These are phyloP conservation scores for Aspergillus spinulosporus DNA, from an alignment of 2,329 filamentous ascomycete genomes.

Conservation along the genomic window DNA sequence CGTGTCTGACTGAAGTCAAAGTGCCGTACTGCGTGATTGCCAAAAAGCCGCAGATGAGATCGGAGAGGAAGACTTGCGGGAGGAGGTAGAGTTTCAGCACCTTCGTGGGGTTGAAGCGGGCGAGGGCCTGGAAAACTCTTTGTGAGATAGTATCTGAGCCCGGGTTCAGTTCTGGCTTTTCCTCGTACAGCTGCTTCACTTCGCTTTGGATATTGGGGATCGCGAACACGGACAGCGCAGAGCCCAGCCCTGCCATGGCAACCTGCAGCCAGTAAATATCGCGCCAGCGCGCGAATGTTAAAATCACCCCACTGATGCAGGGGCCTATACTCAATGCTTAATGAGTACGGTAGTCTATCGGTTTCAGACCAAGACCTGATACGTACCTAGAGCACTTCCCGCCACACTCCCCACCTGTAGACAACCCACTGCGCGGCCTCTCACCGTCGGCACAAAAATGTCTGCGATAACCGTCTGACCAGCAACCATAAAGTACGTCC, in stretches of 20 bases:
- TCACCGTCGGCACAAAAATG: slow-evolving; percentile 64
- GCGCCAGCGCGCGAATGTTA: not conserved
- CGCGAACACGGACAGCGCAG: not conserved
- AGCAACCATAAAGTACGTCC: slow-evolving; percentile 72
- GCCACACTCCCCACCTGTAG: slow-evolving; percentile 70
- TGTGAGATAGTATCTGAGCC: no score
- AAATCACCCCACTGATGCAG: slow-evolving; percentile 24
- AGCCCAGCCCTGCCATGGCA: not conserved
- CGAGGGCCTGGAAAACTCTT: not conserved
- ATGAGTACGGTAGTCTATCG: slow-evolving; percentile 43
- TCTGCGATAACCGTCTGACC: slow-evolving; percentile 70
- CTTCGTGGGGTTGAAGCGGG: not conserved
- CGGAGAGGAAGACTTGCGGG: not conserved
- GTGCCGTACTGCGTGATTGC: slow-evolving; percentile 52
- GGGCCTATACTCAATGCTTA: slow-evolving; percentile 49
- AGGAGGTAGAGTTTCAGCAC: not conserved
- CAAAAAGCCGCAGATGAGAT: not conserved
- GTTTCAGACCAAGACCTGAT: slow-evolving; percentile 28
- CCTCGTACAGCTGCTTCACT: not conserved
- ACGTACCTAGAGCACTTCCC: slow-evolving; percentile 67
- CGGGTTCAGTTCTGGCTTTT: not conserved
- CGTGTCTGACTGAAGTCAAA: slow-evolving; percentile 68
- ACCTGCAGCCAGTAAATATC: not conserved
- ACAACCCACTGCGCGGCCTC: slow-evolving; percentile 72
- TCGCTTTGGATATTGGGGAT: not conserved